Conservation (phyloP, 2,329 filamentous ascomycete genomes). For the Alternaria ethzedia region DNA sequence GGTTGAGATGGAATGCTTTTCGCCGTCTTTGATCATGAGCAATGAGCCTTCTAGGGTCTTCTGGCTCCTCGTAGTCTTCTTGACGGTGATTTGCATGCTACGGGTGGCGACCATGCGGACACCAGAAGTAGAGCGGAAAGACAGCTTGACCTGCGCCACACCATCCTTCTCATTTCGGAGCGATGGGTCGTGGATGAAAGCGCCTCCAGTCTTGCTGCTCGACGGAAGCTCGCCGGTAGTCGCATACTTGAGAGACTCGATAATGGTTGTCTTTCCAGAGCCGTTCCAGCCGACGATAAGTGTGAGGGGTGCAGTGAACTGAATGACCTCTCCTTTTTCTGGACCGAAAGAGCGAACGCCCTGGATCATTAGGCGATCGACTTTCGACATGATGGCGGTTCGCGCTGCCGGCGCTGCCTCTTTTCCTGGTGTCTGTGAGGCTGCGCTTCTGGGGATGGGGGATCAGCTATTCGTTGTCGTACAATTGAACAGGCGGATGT, state of each 20-base stretch:
- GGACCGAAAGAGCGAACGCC: constrained; percentile 88
- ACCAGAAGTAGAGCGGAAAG: constrained; percentile 80
- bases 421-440: not conserved
- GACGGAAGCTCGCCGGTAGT: constrained; percentile 93
- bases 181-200: constrained; percentile 98
- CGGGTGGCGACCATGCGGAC: constrained; percentile 82
- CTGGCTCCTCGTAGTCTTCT: constrained; percentile 75
- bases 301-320: constrained; percentile 89
- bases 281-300: constrained; percentile 98
- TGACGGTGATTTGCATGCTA: constrained; percentile 83
- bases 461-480: not conserved
- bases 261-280: constrained; percentile 98
- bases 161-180: constrained; percentile 87
- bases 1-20: constrained; percentile 79
- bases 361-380: constrained; percentile 86
- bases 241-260: constrained; percentile 97
- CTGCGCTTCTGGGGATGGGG: not conserved
- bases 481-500: not conserved
- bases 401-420: not conserved
- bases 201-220: constrained; percentile 83
- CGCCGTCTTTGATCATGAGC: constrained; percentile 77
- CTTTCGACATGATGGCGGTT: constrained; percentile 60
- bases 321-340: constrained; percentile 74
- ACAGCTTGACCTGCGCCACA: constrained; percentile 87
- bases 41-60: constrained; percentile 87